Evolutionary conservation across 1,284 basidiomycete genomes (phyloP), one percentile per base, ranked within the genome.

Genomic region (Puccinia polysora): DNA sequence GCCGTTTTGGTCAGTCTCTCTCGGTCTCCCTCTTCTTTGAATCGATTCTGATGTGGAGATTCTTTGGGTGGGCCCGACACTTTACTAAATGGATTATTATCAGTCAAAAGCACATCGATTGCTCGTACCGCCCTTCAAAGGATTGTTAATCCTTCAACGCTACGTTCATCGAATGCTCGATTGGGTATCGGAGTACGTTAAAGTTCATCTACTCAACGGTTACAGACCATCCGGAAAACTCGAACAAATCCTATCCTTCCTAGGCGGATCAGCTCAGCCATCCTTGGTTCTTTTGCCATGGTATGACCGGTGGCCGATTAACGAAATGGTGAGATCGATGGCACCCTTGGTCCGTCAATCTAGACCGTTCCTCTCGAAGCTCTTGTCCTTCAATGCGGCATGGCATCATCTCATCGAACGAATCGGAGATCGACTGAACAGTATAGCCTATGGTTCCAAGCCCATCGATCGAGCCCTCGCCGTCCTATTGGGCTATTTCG

Each of bases 391-490:
- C 6, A 40, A 52, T 40, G n/a, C 58, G 15, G 6, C 62, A n/a
- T 70, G 68, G 68, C 20, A 40, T 43, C n/a, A 52, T 15, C 47
- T 62, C 23, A 23, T 62, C 14, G 58, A 70, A 8, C 32, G 23
- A 23, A 18, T 62, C 25, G 45, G 47, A 10, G 69, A 55, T 15
- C 50, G 40, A 45, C 36, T 64, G 50, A 52, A 64, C 5, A 36
- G 45, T 28, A 56, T 72, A n/a, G 69, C 59, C 15, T 72, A 64
- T 72, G 69, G 69, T 12, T 63, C 69, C 1, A 72, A 72, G 49
- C 69, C 69, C 4, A 52, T 72, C 4, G 69, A 72, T 64, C 69
- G 69, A 23, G 60, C 60, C 18, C 52, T 72, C 14, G 60, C 60
- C 18, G 69, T 72, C 38, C 52, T 72, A 18, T 36, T 72, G 25